Percentiles rank a stretch among this genome's conserved stretches.
Evolutionary conservation across 2,329 filamentous ascomycete species (phyloP).

Genomic region (Cladosporium sp.): DNA sequence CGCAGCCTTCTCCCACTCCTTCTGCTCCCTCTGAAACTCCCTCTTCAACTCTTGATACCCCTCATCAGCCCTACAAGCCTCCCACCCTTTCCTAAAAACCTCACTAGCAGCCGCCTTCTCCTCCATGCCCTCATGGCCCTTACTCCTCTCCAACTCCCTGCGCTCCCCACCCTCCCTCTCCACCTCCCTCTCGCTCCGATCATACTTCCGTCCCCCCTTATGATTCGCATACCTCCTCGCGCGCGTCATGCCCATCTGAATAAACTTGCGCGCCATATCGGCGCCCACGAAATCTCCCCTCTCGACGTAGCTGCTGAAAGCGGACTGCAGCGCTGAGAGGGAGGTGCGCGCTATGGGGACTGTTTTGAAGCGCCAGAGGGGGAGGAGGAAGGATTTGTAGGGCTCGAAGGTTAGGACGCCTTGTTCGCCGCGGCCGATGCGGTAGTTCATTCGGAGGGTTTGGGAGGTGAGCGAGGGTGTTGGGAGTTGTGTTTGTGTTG

Average conservation of each 20-base stretch:
- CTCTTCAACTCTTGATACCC: constrained; percentile 43
- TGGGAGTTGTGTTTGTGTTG: too few species aligned
- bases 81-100: constrained; percentile 49
- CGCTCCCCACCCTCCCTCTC: constrained; percentile 23
- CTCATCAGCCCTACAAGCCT: constrained; percentile 41
- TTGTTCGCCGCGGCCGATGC: constrained; percentile 56
- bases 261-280: constrained; percentile 60
- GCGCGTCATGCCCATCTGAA: constrained; percentile 63
- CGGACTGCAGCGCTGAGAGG: constrained; percentile 43
- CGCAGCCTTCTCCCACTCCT: constrained; percentile 32
- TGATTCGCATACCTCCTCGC: constrained; percentile 56
- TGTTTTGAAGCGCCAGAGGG: constrained; percentile 57
- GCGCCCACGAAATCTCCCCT: constrained; percentile 57
- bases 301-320: constrained; percentile 50
- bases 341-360: constrained; percentile 48
- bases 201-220: constrained; percentile 53
- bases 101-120: constrained; percentile 49
- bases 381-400: constrained; percentile 57
- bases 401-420: constrained; percentile 60
- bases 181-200: constrained; percentile 31
- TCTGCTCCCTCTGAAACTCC: constrained; percentile 45
- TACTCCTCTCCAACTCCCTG: constrained; percentile 40
- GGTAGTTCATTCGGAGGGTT: constrained; percentile 47
- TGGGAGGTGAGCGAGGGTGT: constrained; percentile 15
- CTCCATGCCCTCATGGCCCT: constrained; percentile 40